phyloP scores from a whole-genome alignment of 345 rosid genomes.

The Boechera stricta region DNA sequence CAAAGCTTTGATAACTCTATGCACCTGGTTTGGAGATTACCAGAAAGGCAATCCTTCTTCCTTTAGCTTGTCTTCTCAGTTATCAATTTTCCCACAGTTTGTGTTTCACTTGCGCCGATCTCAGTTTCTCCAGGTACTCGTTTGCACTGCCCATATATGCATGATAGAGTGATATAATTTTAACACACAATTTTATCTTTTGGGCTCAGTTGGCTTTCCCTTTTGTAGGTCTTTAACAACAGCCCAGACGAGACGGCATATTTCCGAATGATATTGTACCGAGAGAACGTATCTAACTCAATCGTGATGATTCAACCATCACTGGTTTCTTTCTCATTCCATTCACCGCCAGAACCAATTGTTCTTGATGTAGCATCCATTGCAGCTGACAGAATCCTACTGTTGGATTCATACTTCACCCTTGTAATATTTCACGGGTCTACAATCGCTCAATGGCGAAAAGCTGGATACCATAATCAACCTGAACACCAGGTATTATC shows the following conservation, averaged over 20 bases:
- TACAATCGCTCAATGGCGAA: constrained; percentile 95
- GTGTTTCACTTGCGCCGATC: constrained; percentile 94
- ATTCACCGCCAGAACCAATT: constrained; percentile 83
- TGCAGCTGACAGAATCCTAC: constrained; percentile 85
- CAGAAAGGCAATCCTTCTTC: constrained; percentile 82
- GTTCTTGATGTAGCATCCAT: constrained; percentile 89
- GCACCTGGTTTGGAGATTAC: constrained; percentile 87
- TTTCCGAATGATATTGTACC: constrained; percentile 83
- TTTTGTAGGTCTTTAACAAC: constrained; percentile 84
- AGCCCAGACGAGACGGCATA: constrained; percentile 99
- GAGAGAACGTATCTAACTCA: constrained; percentile 91
- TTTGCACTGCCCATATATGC: background rate
- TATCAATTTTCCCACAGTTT: constrained; percentile 87
- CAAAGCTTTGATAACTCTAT: constrained; percentile 80
- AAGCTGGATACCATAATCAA: constrained; percentile 87
- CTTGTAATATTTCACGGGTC: constrained; percentile 91
- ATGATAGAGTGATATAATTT: background rate
- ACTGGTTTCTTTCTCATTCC: constrained; percentile 89
- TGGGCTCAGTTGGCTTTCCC: constrained; percentile 25
- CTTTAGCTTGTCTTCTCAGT: constrained; percentile 78
- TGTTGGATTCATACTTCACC: constrained; percentile 85
- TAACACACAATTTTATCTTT: background rate
- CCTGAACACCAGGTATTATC: constrained; percentile 93
- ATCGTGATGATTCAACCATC: constrained; percentile 97
- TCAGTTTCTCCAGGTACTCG: constrained; percentile 89